These are phyloP conservation scores for Lasiodiplodia hormozganensis DNA, from an alignment of 2,329 filamentous ascomycete species.

Conservation along the genomic window DNA sequence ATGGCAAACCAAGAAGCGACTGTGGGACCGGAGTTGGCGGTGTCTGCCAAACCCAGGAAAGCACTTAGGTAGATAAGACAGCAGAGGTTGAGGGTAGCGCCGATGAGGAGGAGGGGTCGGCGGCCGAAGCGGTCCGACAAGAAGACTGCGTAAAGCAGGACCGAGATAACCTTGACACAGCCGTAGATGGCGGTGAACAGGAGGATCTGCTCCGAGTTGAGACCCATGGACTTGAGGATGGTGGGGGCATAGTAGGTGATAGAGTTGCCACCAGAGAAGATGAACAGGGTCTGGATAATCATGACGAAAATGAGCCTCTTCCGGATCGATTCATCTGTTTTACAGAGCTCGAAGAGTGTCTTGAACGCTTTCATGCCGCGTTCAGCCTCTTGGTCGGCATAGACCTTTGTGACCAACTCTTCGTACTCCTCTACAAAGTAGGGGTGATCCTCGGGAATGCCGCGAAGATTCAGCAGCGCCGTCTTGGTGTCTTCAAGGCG, in stretches of 20 bases:
- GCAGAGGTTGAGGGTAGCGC: not conserved
- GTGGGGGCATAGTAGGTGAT: constrained; percentile 15
- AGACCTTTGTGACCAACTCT: not conserved
- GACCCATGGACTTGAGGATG: constrained; percentile 6
- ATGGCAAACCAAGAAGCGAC: not conserved
- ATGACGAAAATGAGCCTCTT: not conserved
- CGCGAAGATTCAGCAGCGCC: not conserved
- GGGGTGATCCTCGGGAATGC: not conserved
- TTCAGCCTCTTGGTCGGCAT: not conserved
- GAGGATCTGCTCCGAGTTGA: constrained; percentile 3
- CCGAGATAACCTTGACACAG: not conserved
- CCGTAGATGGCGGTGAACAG: constrained; percentile 9
- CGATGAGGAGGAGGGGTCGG: not conserved
- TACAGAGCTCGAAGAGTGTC: not conserved
- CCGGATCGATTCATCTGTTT: not conserved
- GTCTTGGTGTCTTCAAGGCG: not conserved
- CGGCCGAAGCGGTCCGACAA: not conserved
- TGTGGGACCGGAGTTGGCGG: not conserved
- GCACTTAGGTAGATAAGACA: not conserved
- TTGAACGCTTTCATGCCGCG: constrained; percentile 2
- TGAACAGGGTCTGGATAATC: constrained; percentile 8
- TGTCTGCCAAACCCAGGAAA: not conserved
- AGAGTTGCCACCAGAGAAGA: constrained; percentile 5
- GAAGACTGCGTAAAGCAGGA: constrained; percentile 6
- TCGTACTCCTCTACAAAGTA: constrained; percentile 13